Evolutionary conservation across 2,329 filamentous ascomycete species (phyloP), one percentile per base, ranked within the genome.

Genomic region (Colletotrichum navitas): DNA sequence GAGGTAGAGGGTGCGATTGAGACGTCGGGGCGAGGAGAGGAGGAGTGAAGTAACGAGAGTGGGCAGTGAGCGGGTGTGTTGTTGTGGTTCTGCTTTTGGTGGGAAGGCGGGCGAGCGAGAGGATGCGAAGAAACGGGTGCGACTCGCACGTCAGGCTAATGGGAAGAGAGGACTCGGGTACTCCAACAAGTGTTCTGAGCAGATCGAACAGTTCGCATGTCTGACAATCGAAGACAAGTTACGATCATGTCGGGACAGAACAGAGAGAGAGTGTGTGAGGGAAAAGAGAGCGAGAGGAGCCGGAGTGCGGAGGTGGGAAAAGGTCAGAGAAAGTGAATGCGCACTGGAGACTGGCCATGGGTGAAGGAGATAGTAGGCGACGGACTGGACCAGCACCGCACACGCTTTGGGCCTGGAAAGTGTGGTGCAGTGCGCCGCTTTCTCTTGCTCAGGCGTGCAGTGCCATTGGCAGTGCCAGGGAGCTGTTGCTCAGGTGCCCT

Each of bases 1-100:
- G 45, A 73, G 73, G 72, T 75, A 72, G 72, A 74, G 78, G 81
- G 77, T 75, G 77, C 74, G 77, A 75, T 77, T 77, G 74, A 78
- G 75, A 75, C 54, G n/a, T 51, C 68, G 51, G 62, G 51, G 58
- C 34, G 54, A 68, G 32, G 45, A 74, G 73, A 75, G 76, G 74
- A 76, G 75, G 73, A 55, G 49, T 32, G 3, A 54, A 26, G 47
- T 55, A 63, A 54, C 55, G 52, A 60, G 60, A 77, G 64, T 58
- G 69, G 63, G 64, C 49, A 56, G 71, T 68, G 70, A 45, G 62
- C 54, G 59, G 56, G 65, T 72, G 73, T 68, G 69, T 72, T 69
- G 73, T 73, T 71, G 72, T 65, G 63, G 68, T 68, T 65, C 60
- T 72, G 51, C 63, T 68, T 66, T 65, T 72, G 51, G 62, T 63